Conservation (phyloP, 225 moss, liverwort and hornwort species). For the Anthoceros angustus region DNA sequence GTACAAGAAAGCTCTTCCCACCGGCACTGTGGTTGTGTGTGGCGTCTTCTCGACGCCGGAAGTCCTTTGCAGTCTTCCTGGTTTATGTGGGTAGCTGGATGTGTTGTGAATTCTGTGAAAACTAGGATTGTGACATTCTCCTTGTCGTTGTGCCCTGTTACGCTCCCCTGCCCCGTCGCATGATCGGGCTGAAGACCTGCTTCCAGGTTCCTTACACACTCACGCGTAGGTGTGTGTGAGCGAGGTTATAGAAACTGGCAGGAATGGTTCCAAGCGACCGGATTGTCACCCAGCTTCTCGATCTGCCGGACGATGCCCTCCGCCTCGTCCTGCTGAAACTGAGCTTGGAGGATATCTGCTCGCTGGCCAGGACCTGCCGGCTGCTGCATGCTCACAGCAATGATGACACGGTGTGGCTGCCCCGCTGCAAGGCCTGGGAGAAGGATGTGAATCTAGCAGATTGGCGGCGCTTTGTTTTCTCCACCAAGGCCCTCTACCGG, state of each 20-base stretch:
- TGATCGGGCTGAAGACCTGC: too few relatives aligned
- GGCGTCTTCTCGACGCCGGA: too few relatives aligned
- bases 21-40: too few relatives aligned
- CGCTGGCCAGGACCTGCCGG: constrained; percentile 8
- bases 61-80: too few relatives aligned
- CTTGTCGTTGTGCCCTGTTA: too few relatives aligned
- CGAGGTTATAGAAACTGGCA: not conserved
- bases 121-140: too few relatives aligned
- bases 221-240: too few relatives aligned
- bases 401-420: constrained; percentile 19
- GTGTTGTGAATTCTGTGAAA: too few relatives aligned
- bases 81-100: too few relatives aligned
- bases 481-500: constrained; percentile 17
- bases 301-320: constrained; percentile 15
- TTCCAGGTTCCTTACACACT: too few relatives aligned
- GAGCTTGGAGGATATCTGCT: constrained; percentile 13
- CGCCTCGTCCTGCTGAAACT: constrained; percentile 12
- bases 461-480: constrained; percentile 15
- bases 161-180: too few relatives aligned
- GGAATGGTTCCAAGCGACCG: not conserved
- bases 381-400: not conserved
- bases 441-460: constrained; percentile 12
- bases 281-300: not conserved
- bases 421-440: constrained; percentile 20
- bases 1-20: too few relatives aligned